Evolutionary conservation across 192 early-diverging fungal genomes (phyloP), one percentile per base, ranked within the genome.

Genomic region (Coemansia sp.): DNA sequence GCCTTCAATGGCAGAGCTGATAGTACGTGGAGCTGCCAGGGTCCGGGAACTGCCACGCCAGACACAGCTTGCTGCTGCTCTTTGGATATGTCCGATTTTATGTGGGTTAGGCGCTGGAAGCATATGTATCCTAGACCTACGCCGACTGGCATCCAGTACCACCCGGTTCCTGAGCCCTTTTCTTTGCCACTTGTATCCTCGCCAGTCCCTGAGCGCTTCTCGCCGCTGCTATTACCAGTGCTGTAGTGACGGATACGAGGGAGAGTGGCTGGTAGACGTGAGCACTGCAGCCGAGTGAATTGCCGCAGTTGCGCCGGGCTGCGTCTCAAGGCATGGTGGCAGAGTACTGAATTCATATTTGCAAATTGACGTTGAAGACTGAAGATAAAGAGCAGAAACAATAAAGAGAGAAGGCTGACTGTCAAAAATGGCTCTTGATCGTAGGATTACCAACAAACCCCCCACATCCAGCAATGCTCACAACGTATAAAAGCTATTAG

Each of bases 1-100:
- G 89, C 86, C 55, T 95, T 91, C 26, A 99, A 83, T 17, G 98
- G 98, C 52, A 98, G 83, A 8, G 91, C 86, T 4, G 92, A 92
- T 47, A 96, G 89, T 0, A 95, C 75, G 62, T 96, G 91, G 14
- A 97, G 89, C 78, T 96, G 92, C 93, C 94, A 96, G 17, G 97
- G 94, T 0, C 95, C 97, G 65, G 90, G 86, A 38, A 86, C 75
- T 19, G 78, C 80, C 7, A 75, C 67, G 19, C 74, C 74, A 13
- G 64, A 35, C 49, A 63, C 37, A 5, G 28, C 16, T 19, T 38
- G 57, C 47, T 61, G 42, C 21, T 64, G 62, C 6, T 67, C 64
- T 78, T 85, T 61, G 50, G 70, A 37, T 23, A 78, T 50, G 64
- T 84, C 69, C 23, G 43, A 66, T 52, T 77, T 71, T 64, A 88